These are phyloP conservation scores for Kokia cookei DNA, from an alignment of 441 rosid genomes.

Conservation along the genomic window DNA sequence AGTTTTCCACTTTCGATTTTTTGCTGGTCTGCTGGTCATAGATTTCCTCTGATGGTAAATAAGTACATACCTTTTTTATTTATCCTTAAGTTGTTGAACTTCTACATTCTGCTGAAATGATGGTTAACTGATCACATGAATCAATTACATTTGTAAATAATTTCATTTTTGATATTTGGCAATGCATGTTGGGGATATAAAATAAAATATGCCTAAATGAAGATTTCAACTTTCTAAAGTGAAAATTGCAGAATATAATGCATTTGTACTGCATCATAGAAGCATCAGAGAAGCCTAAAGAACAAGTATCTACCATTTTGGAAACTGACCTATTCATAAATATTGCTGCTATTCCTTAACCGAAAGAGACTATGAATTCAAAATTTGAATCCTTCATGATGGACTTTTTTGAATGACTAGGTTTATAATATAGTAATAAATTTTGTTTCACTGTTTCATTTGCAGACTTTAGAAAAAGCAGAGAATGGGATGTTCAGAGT, in stretches of 20 bases:
- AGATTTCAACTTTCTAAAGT: not conserved
- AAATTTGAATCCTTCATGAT: not conserved
- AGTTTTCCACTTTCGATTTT: not conserved
- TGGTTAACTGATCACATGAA: not conserved
- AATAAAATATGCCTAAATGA: not conserved
- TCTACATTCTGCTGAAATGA: not conserved
- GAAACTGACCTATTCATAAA: not conserved
- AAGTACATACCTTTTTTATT: not conserved
- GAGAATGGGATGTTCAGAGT: slow-evolving; percentile 65
- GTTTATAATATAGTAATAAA: not conserved
- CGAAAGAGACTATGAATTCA: not conserved
- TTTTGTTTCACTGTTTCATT: slow-evolving; percentile 7
- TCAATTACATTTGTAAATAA: not conserved
- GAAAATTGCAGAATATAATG: not conserved
- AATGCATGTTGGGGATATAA: not conserved
- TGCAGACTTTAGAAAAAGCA: slow-evolving; percentile 67
- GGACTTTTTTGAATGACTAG: slow-evolving; percentile 6
- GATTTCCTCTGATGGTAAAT: not conserved
- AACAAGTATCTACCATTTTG: not conserved
- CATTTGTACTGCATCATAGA: not conserved
- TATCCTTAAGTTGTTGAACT: not conserved
- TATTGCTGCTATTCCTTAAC: not conserved
- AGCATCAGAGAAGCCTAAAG: not conserved
- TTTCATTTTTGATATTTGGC: not conserved
- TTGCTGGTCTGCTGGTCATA: not conserved